phyloP scores from a whole-genome alignment of 2,329 filamentous ascomycete species.

The Aspergillus proliferans region DNA sequence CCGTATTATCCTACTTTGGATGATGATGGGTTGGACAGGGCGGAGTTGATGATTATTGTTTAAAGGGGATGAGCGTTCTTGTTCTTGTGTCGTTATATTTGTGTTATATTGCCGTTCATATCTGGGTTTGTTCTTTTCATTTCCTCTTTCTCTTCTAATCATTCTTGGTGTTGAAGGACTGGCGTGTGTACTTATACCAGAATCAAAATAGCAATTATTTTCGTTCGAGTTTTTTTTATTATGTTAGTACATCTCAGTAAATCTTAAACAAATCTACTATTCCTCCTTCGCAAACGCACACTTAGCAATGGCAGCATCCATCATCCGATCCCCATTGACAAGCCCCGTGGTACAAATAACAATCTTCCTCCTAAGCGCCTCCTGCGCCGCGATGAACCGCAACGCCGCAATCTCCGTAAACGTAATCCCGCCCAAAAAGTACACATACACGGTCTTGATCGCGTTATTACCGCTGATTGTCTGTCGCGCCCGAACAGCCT shows the following conservation, averaged over 20 bases:
- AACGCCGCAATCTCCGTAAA: slow-evolving; percentile 94
- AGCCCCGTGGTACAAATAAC: slow-evolving; percentile 90
- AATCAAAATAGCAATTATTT: too few species aligned
- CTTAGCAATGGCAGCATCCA: slow-evolving; percentile 76
- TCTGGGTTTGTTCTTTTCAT: too few species aligned
- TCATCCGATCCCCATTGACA: slow-evolving; percentile 81
- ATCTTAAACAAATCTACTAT: slow-evolving; percentile 3
- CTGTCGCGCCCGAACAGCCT: slow-evolving; percentile 78
- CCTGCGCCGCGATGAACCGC: slow-evolving; percentile 78
- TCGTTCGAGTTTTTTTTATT: background rate
- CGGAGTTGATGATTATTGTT: slow-evolving; percentile 77
- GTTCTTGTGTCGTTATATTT: slow-evolving; percentile 7
- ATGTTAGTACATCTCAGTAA: background rate
- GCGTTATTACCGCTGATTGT: slow-evolving; percentile 68
- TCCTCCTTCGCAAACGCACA: slow-evolving; percentile 48
- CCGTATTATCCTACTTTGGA: slow-evolving; percentile 89
- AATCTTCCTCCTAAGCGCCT: slow-evolving; percentile 74
- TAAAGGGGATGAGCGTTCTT: slow-evolving; percentile 38
- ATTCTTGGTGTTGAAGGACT: too few species aligned
- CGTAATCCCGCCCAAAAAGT: slow-evolving; percentile 93
- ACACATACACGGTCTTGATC: slow-evolving; percentile 87
- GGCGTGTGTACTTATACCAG: too few species aligned
- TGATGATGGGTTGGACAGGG: slow-evolving; percentile 70
- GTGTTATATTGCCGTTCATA: slow-evolving; percentile 5
- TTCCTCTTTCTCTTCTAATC: too few species aligned